phyloP scores from a whole-genome alignment of 73 alveolate species.

The Paramecium bursaria region DNA sequence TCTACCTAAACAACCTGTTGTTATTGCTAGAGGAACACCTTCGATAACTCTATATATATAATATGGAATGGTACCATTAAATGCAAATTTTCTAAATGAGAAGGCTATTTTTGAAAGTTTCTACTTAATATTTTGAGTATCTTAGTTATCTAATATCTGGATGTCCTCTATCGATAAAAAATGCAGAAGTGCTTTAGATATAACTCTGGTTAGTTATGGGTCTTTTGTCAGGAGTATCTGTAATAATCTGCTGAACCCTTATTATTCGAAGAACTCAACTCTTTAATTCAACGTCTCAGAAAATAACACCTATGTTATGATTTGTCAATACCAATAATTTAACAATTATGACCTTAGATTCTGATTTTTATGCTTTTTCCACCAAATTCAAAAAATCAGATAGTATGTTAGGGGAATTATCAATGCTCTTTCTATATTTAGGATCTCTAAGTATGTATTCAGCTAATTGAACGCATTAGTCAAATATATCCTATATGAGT shows the following conservation, averaged over 20 bases:
- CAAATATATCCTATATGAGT: constrained; percentile 42
- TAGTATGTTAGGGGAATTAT: constrained; percentile 38
- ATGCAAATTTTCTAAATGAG: constrained; percentile 43
- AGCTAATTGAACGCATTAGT: constrained; percentile 50
- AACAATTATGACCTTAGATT: constrained; percentile 24
- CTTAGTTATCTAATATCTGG: no score
- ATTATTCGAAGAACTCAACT: constrained; percentile 55
- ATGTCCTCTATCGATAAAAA: constrained; percentile 37
- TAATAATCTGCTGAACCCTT: constrained; percentile 49
- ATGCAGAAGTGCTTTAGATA: constrained; percentile 43
- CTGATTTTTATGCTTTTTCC: constrained; percentile 42
- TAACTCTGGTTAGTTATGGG: constrained; percentile 19
- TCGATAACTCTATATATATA: constrained; percentile 19
- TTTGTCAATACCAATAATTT: constrained; percentile 2
- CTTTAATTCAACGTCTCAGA: constrained; percentile 50
- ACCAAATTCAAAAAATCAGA: constrained; percentile 41
- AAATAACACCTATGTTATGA: constrained; percentile 36
- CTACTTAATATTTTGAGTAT: no score
- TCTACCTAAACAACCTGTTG: not conserved
- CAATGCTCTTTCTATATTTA: constrained; percentile 42
- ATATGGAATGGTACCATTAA: not conserved
- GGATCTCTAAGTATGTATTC: constrained; percentile 59
- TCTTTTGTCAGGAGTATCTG: constrained; percentile 18
- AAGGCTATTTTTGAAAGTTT: constrained; percentile 41
- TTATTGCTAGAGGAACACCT: constrained; percentile 9